phyloP scores from a whole-genome alignment of 2,329 filamentous ascomycete species.

The Scytalidium lignicola region DNA sequence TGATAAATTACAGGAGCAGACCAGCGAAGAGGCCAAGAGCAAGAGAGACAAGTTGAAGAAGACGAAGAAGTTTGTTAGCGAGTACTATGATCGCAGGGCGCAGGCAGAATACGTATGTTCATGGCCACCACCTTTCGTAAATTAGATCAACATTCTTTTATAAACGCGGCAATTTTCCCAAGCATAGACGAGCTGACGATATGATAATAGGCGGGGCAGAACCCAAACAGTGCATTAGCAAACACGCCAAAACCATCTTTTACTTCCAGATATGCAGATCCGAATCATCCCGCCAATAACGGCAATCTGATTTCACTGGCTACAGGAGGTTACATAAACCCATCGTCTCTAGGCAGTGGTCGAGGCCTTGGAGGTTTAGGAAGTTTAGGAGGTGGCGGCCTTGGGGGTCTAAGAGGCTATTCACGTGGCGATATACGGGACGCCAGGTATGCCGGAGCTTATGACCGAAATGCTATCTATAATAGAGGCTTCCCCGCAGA shows the following conservation, averaged over 20 bases:
- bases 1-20: conserved; percentile 3
- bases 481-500: background rate
- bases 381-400: too few relatives aligned
- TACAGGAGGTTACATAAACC: conserved; percentile 6
- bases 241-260: conserved; percentile 26
- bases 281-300: conserved; percentile 42
- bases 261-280: conserved; percentile 42
- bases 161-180: background rate
- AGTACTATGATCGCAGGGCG: conserved; percentile 14
- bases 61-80: conserved; percentile 6
- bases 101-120: conserved; percentile 13
- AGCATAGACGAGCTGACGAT: background rate
- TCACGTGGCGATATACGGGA: too few relatives aligned
- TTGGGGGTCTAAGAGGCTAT: too few relatives aligned
- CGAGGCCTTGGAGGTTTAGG: background rate
- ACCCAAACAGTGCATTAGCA: conserved; percentile 6
- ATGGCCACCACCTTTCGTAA: too few relatives aligned
- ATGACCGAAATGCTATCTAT: background rate
- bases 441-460: background rate
- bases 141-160: background rate
- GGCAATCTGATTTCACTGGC: conserved; percentile 24
- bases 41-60: conserved; percentile 7
- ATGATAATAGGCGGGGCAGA: conserved; percentile 3
- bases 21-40: conserved; percentile 5
- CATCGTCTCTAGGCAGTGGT: background rate